Percentiles rank a stretch among this genome's conserved stretches.
phyloP scores from a whole-genome alignment of 805 yeast genomes.

The Candida parachauliodes region DNA sequence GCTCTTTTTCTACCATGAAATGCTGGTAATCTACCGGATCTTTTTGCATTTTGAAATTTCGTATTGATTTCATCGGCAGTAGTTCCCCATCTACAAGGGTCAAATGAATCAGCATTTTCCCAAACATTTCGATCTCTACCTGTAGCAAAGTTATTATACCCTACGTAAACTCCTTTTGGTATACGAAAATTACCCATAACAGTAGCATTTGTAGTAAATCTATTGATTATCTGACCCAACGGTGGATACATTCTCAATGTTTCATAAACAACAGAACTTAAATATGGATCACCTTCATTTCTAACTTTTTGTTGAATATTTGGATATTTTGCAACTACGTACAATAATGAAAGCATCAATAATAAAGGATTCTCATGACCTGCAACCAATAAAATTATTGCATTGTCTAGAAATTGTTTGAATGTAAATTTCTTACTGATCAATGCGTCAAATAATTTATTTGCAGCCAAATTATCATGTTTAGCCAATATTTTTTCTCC shows the following conservation, averaged over 20 bases:
- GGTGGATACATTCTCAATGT: slow-evolving; percentile 54
- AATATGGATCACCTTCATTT: slow-evolving; percentile 7
- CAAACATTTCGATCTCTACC: slow-evolving; percentile 44
- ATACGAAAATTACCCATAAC: slow-evolving; percentile 42
- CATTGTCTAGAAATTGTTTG: slow-evolving; percentile 51
- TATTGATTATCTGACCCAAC: slow-evolving; percentile 51
- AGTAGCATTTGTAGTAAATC: slow-evolving; percentile 37
- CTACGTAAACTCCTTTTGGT: slow-evolving; percentile 51
- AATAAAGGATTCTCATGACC: slow-evolving; percentile 65
- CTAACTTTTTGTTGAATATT: slow-evolving; percentile 30
- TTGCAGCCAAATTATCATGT: slow-evolving; percentile 34
- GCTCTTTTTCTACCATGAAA: slow-evolving; percentile 62
- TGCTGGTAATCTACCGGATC: slow-evolving; percentile 44
- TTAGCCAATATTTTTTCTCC: slow-evolving; percentile 24
- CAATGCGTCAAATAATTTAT: slow-evolving; percentile 38
- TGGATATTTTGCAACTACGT: slow-evolving; percentile 42
- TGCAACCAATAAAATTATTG: slow-evolving; percentile 53
- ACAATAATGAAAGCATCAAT: slow-evolving; percentile 44
- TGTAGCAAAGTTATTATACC: slow-evolving; percentile 52
- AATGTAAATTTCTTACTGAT: slow-evolving; percentile 34
- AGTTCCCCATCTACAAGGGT: slow-evolving; percentile 52
- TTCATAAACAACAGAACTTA: slow-evolving; percentile 41
- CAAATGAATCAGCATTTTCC: slow-evolving; percentile 42
- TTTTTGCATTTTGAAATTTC: slow-evolving; percentile 42
- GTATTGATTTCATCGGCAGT: slow-evolving; percentile 31